Base-by-base conservation (phyloP, 1,284 basidiomycete genomes). In the Spongispora temasekensis region DNA sequence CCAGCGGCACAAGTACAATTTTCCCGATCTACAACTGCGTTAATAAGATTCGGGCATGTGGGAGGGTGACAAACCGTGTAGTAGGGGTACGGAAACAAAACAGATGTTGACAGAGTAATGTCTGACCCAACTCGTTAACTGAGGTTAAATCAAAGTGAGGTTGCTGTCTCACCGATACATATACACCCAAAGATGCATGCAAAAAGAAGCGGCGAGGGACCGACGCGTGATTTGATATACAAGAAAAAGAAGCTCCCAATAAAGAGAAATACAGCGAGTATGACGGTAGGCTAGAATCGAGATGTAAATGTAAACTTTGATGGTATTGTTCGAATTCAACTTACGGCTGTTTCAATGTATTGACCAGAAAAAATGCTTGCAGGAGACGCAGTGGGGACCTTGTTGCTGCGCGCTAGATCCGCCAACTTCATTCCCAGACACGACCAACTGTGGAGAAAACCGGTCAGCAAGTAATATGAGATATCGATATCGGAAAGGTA, bases 391-490 rank as follows among this genome's bases (percentile, higher is more conserved):
- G 67, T 72, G 2, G 79, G 68, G 53, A 83, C 72, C 35, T 76
- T 79, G 56, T 83, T 70, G 4, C 67, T 76, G 25, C 91, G 83
- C 3, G 87, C 80, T 8, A 89, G 70, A 67, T 83, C 76, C 1
- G 90, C 85, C 13, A 92, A 76, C 66, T 82, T 83, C 21, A 90
- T 85, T 6, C 83, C 91, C 5, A 93, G 74, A 68, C 83, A 87
- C 23, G 77, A 76, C 88, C 89, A 93, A 21, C 88, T 90, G 58
- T 53, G 2, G 13, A 28, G 12, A 57, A 56, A 56, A 19, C 65
- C 40, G 58, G 56, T 54, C 32, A 23, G 48, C 19, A 42, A 46
- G 7, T 34, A 53, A 15, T 9, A 23, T 31, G 30, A 17, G 37
- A 31, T 44, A 23, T 56, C 28, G 8, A 31, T 44, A 23, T 56